Evolutionary conservation across 495 filamentous ascomycete species (phyloP).

Genomic region (Aspergillus affinis): DNA sequence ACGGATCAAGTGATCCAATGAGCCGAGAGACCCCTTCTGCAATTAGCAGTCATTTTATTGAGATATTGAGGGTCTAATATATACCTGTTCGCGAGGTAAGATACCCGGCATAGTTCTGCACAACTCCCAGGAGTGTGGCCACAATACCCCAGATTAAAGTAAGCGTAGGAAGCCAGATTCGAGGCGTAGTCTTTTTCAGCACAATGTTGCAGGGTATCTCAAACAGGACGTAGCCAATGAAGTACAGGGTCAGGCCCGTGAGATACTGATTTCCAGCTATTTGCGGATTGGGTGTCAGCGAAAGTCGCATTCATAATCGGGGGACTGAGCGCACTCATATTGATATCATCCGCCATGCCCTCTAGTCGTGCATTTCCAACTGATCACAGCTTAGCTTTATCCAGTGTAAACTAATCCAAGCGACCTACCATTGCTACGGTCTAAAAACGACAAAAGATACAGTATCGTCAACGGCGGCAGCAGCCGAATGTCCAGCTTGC

Average conservation of each 20-base stretch:
- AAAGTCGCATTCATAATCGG: too few species aligned
- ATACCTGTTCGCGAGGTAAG: constrained; percentile 51
- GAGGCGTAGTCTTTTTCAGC: constrained; percentile 68
- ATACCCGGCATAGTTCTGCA: constrained; percentile 64
- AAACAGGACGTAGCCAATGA: constrained; percentile 73
- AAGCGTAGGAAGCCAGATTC: constrained; percentile 58
- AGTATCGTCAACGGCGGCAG: constrained; percentile 67
- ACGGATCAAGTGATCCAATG: constrained; percentile 5
- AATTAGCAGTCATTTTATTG: not conserved
- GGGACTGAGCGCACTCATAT: constrained; percentile 50
- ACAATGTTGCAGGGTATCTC: constrained; percentile 73
- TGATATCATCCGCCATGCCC: constrained; percentile 60
- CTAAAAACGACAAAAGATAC: constrained; percentile 72
- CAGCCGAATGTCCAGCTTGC: constrained; percentile 64
- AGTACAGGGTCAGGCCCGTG: constrained; percentile 70
- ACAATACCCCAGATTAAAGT: constrained; percentile 62
- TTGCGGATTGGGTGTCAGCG: constrained; percentile 1
- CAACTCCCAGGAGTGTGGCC: constrained; percentile 68
- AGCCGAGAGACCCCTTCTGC: constrained; percentile 9
- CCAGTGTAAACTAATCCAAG: not conserved
- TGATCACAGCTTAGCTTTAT: constrained; percentile 22
- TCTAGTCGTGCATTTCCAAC: constrained; percentile 60
- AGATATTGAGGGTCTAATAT: constrained; percentile 36
- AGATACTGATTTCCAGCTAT: constrained; percentile 68
- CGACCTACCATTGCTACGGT: constrained; percentile 66